Evolutionary conservation across 148 eudicot species (phyloP).

Genomic region (Linanthus parryae): DNA sequence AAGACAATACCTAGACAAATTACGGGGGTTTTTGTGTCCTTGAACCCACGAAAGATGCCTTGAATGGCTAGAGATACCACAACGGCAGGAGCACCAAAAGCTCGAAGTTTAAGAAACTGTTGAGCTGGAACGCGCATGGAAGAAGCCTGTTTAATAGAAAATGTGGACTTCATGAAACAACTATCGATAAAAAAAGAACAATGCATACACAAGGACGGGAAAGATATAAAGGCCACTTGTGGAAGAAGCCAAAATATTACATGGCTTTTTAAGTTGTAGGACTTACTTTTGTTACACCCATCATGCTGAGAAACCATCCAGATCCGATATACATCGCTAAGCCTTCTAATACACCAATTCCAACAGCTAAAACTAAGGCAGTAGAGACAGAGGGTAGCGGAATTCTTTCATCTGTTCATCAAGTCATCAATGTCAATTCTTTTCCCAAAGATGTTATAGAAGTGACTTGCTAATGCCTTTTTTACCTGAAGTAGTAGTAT

Average conservation of each 20-base stretch:
- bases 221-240: neutral
- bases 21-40: conserved; percentile 97
- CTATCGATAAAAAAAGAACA: neutral
- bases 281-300: conserved; percentile 97
- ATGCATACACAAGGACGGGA: neutral
- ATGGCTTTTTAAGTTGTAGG: conserved; percentile 34
- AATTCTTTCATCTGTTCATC: neutral
- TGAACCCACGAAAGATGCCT: conserved; percentile 90
- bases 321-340: conserved; percentile 75
- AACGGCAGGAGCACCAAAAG: conserved; percentile 92
- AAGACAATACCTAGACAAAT: too few relatives aligned
- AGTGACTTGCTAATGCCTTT: neutral
- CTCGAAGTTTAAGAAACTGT: conserved; percentile 68
- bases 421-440: conserved; percentile 1
- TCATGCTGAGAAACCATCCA: conserved; percentile 62
- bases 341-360: conserved; percentile 76
- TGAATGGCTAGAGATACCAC: conserved; percentile 95
- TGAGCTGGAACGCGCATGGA: conserved; percentile 90
- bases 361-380: conserved; percentile 65
- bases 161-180: neutral
- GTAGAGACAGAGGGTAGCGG: conserved; percentile 80
- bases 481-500: conserved; percentile 18
- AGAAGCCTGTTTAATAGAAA: conserved; percentile 63
- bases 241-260: conserved; percentile 7
- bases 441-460: neutral